These are phyloP conservation scores for Chlamydomonas sp. DNA, from an alignment of 139 green algal genomes.

Conservation along the genomic window DNA sequence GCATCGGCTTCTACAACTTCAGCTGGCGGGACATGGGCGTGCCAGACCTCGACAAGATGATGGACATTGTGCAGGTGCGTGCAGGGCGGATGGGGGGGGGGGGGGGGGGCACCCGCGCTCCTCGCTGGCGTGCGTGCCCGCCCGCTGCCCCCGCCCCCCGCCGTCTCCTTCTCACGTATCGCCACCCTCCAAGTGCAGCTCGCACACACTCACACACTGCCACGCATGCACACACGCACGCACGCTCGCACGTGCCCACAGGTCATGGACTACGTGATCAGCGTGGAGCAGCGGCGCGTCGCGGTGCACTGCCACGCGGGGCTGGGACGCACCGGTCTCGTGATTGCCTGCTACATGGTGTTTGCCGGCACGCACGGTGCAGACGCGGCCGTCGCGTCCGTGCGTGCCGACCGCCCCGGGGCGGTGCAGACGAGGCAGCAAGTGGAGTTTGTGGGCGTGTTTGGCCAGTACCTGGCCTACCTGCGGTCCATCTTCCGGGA, in stretches of 20 bases:
- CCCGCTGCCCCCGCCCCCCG: no score
- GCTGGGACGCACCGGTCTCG: slow-evolving; percentile 57
- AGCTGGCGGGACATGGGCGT: slow-evolving; percentile 66
- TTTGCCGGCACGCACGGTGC: slow-evolving; percentile 14
- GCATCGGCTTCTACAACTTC: slow-evolving; percentile 54
- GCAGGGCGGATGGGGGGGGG: background rate
- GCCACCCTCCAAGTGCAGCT: background rate
- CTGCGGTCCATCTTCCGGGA: no score
- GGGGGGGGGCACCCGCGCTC: no score
- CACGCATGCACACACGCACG: background rate
- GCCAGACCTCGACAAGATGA: slow-evolving; percentile 50
- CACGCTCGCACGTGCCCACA: slow-evolving; percentile 15
- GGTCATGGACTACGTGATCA: slow-evolving; percentile 50
- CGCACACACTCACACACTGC: background rate
- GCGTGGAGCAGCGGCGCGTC: slow-evolving; percentile 38
- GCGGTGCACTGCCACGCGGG: slow-evolving; percentile 67
- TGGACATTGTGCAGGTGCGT: slow-evolving; percentile 68
- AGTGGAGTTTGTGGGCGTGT: slow-evolving; percentile 51
- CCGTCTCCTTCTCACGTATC: background rate
- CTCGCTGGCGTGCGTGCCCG: no score
- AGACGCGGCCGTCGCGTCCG: slow-evolving; percentile 24
- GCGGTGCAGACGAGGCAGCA: slow-evolving; percentile 52
- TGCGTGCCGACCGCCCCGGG: slow-evolving; percentile 33
- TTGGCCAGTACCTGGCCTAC: slow-evolving; percentile 51
- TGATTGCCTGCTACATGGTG: slow-evolving; percentile 60